These are phyloP conservation scores for Alliaria petiolata DNA, from an alignment of 345 rosid species.

Conservation along the genomic window DNA sequence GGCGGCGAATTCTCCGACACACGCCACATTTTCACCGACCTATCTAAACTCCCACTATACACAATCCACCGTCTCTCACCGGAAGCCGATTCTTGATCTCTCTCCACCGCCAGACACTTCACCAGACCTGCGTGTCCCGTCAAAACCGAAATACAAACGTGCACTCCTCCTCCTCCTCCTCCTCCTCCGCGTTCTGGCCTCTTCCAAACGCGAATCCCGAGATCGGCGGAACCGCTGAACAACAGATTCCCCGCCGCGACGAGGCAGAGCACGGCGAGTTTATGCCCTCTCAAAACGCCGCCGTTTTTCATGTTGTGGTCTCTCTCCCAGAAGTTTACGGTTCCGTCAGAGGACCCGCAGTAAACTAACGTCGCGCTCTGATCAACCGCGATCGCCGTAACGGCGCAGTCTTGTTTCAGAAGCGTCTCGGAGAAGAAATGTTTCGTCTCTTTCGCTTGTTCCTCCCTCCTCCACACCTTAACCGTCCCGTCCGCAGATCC, in stretches of 20 bases:
- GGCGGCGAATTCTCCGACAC: constrained; percentile 61
- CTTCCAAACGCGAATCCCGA: constrained; percentile 77
- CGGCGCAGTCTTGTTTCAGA: constrained; percentile 80
- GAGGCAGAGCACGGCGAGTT: constrained; percentile 66
- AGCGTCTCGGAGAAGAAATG: constrained; percentile 77
- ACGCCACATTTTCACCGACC: constrained; percentile 88
- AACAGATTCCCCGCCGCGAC: constrained; percentile 63
- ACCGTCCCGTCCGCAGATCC: constrained; percentile 89
- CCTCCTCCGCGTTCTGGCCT: constrained; percentile 36
- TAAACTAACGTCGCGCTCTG: constrained; percentile 54
- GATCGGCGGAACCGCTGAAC: constrained; percentile 87
- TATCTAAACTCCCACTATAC: constrained; percentile 92
- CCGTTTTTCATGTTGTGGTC: constrained; percentile 52
- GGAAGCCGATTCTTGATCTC: constrained; percentile 43
- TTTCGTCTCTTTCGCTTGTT: constrained; percentile 78
- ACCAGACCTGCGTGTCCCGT: constrained; percentile 80
- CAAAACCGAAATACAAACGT: constrained; percentile 57
- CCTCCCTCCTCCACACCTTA: constrained; percentile 87
- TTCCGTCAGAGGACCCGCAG: constrained; percentile 86
- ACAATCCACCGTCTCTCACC: constrained; percentile 64
- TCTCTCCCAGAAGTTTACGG: constrained; percentile 74
- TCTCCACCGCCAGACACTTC: constrained; percentile 81
- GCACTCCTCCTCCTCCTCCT: constrained; percentile 36
- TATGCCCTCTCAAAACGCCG: constrained; percentile 75
- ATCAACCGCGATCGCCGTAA: constrained; percentile 62